Conservation (phyloP, 228 moss, liverwort and hornwort genomes). For the Sphagnum magellanicum region DNA sequence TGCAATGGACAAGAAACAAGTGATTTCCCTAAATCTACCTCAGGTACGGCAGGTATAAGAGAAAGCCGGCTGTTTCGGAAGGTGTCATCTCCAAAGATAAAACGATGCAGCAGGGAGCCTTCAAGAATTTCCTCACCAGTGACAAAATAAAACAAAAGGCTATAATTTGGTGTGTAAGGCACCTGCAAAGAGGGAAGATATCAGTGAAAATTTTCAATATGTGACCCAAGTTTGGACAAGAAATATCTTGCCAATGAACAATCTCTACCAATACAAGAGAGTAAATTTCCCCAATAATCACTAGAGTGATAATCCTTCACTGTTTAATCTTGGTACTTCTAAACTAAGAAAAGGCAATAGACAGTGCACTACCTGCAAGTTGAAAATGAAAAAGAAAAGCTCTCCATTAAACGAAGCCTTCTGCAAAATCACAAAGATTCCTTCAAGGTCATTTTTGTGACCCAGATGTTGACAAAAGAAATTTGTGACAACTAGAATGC, state of each 20-base stretch:
- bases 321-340: too few species aligned
- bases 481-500: too few species aligned
- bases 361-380: conserved; percentile 42
- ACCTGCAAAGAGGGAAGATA: conserved; percentile 17
- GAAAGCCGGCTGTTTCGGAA: conserved; percentile 66
- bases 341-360: too few species aligned
- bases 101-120: conserved; percentile 55
- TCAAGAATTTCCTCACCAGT: conserved; percentile 49
- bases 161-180: conserved; percentile 37
- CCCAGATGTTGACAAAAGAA: too few species aligned
- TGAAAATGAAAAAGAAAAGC: conserved; percentile 63
- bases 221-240: too few species aligned
- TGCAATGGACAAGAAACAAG: too few species aligned
- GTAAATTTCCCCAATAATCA: too few species aligned
- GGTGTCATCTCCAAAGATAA: conserved; percentile 63
- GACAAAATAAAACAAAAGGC: conserved; percentile 59
- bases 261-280: too few species aligned
- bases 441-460: too few species aligned
- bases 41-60: conserved; percentile 63
- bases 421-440: conserved; percentile 16
- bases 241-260: too few species aligned
- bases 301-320: too few species aligned
- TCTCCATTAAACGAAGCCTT: conserved; percentile 46
- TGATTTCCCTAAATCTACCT: conserved; percentile 17
- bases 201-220: too few species aligned